These are phyloP conservation scores for Petunia hybrid DNA, from an alignment of 305 asterid species.

Conservation along the genomic window DNA sequence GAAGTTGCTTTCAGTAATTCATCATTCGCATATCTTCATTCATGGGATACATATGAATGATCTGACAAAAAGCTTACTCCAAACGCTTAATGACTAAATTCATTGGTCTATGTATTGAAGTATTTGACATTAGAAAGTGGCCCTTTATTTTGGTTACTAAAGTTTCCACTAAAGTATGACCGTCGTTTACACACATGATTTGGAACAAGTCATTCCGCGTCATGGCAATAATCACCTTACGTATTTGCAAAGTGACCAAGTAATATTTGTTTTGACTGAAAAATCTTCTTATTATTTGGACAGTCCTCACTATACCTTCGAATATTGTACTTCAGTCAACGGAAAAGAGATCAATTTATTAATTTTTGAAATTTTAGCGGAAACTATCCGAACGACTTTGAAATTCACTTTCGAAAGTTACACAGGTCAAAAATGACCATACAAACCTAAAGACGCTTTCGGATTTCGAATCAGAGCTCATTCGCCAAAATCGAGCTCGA, in stretches of 20 bases:
- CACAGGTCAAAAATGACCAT: too few relatives aligned
- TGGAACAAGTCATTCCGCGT: not conserved
- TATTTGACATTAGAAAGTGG: conserved; percentile 23
- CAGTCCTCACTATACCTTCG: not conserved
- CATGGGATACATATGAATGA: not conserved
- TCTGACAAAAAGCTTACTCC: not conserved
- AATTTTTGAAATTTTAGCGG: too few relatives aligned
- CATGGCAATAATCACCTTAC: not conserved
- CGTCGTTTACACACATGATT: not conserved
- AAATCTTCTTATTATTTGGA: not conserved
- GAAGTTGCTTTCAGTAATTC: not conserved
- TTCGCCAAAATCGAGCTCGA: too few relatives aligned
- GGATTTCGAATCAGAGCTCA: too few relatives aligned
- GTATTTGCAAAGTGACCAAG: not conserved
- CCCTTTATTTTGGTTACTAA: not conserved
- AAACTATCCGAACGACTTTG: too few relatives aligned
- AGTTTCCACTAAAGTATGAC: not conserved
- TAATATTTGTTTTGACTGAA: not conserved
- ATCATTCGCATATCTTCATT: not conserved
- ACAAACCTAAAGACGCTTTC: too few relatives aligned
- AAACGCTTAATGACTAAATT: not conserved
- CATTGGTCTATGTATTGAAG: conserved; percentile 2
- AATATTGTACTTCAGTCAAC: not conserved
- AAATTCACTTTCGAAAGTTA: too few relatives aligned
- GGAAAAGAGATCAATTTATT: too few relatives aligned